Percentiles rank a stretch among this genome's conserved stretches.
Conservation (phyloP, 2,329 filamentous ascomycete species). For the Colletotrichum destructivum region DNA sequence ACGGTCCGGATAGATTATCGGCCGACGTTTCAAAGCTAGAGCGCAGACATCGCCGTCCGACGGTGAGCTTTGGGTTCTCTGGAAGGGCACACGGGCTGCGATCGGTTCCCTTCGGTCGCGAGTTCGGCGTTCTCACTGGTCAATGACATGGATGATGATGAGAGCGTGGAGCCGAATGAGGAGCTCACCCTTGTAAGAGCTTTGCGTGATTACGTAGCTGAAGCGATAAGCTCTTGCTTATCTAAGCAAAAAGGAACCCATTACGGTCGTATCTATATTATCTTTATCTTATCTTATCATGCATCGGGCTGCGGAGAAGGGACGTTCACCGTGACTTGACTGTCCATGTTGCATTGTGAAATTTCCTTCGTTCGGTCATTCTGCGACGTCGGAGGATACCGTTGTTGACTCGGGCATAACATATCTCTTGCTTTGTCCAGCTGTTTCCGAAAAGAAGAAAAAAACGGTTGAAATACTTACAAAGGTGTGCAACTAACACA, state of each 20-base stretch:
- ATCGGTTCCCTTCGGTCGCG: conserved; percentile 37
- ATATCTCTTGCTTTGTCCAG: too few species aligned
- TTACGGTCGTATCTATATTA: background rate
- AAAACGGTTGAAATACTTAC: background rate
- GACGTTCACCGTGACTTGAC: background rate
- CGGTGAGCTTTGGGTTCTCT: conserved; percentile 14
- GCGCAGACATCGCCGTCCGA: conserved; percentile 31
- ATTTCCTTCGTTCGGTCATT: background rate
- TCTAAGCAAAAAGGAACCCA: background rate
- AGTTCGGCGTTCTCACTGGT: conserved; percentile 38
- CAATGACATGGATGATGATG: conserved; percentile 39
- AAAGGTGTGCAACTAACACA: too few species aligned
- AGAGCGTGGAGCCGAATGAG: conserved; percentile 41
- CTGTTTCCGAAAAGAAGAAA: too few species aligned
- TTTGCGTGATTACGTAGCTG: conserved; percentile 37
- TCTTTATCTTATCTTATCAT: background rate
- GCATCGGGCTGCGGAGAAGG: background rate
- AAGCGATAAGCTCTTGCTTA: conserved; percentile 28
- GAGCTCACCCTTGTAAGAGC: conserved; percentile 36
- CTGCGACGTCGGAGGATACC: too few species aligned
- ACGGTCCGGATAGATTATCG: conserved; percentile 35
- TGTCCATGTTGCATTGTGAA: too few species aligned
- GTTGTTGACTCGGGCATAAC: too few species aligned
- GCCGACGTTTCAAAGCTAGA: conserved; percentile 35
- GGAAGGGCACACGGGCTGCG: conserved; percentile 16